Evolutionary conservation across 2,329 filamentous ascomycete species (phyloP).

Genomic region (Elsinoe batatas): DNA sequence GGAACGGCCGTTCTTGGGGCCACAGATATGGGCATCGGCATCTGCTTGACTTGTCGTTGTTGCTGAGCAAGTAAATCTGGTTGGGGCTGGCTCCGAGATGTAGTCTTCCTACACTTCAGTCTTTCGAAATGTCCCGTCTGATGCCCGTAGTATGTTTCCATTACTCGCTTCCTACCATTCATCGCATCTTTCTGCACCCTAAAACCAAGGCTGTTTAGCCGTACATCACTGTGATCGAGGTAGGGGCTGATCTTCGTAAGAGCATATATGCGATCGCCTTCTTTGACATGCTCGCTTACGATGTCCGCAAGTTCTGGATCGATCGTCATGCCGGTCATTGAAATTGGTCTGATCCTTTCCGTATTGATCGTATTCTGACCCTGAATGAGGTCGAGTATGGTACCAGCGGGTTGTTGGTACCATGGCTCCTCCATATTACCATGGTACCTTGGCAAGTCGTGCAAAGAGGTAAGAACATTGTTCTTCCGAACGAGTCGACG

Average conservation of each 20-base stretch:
- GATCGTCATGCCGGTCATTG: background rate
- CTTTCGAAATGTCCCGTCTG: constrained; percentile 13
- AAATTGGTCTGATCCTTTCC: constrained; percentile 11
- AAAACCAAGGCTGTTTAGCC: constrained; percentile 16
- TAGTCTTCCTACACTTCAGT: background rate
- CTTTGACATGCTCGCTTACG: constrained; percentile 12
- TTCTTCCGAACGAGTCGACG: background rate
- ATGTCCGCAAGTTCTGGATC: constrained; percentile 14
- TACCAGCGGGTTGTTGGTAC: constrained; percentile 14
- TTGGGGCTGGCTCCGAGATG: background rate
- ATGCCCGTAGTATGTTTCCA: constrained; percentile 16
- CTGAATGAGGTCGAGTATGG: constrained; percentile 2
- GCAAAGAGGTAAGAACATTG: background rate
- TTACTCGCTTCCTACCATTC: constrained; percentile 5
- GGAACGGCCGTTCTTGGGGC: background rate
- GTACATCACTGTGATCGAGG: background rate
- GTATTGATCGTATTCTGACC: constrained; percentile 6
- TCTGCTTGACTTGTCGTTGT: background rate
- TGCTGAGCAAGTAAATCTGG: background rate
- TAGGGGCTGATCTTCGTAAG: constrained; percentile 10
- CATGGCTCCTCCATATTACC: constrained; percentile 13
- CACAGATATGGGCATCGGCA: constrained; percentile 10
- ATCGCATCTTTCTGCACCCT: background rate
- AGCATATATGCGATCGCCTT: constrained; percentile 10
- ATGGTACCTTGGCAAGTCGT: constrained; percentile 8